Conservation (phyloP, 2,329 filamentous ascomycete species). For the Chalaropsis ovoidea region DNA sequence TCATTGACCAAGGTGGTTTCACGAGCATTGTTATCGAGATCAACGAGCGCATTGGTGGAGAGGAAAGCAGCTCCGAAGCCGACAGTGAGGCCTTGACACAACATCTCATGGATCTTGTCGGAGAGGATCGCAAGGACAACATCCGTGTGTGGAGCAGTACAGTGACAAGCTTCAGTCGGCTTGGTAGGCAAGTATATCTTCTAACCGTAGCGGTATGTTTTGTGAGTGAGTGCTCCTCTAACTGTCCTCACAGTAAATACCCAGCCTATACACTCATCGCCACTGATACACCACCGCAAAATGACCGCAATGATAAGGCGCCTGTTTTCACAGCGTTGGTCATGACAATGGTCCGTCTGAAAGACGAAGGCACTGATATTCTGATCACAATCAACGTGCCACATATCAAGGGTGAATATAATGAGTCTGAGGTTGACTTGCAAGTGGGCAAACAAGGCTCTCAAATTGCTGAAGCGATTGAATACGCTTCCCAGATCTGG, state of each 20-base stretch:
- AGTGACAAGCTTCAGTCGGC: constrained; percentile 47
- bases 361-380: constrained; percentile 66
- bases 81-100: constrained; percentile 61
- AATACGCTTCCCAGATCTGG: constrained; percentile 59
- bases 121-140: constrained; percentile 47
- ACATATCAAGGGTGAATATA: constrained; percentile 64
- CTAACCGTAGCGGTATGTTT: neutral
- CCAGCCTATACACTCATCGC: constrained; percentile 62
- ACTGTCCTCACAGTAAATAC: constrained; percentile 30
- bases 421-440: constrained; percentile 60
- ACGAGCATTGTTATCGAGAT: constrained; percentile 86
- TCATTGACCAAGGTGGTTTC: constrained; percentile 71
- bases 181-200: constrained; percentile 38
- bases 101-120: constrained; percentile 60
- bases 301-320: constrained; percentile 32
- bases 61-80: constrained; percentile 46
- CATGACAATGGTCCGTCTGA: constrained; percentile 66
- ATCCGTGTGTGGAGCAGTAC: constrained; percentile 59
- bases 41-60: constrained; percentile 61
- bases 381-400: constrained; percentile 83
- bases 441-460: constrained; percentile 55
- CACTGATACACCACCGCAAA: constrained; percentile 43
- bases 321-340: constrained; percentile 64
- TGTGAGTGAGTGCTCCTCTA: neutral
- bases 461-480: constrained; percentile 57